These are phyloP conservation scores for Colletotrichum orchidophilum DNA, from an alignment of 2,329 filamentous ascomycete species.

Conservation along the genomic window DNA sequence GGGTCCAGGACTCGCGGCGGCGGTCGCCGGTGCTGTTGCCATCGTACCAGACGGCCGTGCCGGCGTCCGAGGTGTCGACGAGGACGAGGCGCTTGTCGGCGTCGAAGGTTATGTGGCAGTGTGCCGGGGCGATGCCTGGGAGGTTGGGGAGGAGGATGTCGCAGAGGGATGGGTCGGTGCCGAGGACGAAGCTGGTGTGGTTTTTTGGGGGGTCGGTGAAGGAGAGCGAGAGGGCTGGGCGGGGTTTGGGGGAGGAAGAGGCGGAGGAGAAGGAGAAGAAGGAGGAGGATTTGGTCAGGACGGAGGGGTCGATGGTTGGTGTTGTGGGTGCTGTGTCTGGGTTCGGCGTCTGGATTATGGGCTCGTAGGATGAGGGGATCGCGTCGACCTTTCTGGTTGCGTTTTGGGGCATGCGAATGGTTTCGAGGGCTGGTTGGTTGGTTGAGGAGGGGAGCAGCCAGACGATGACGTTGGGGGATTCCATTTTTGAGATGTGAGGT, in stretches of 20 bases:
- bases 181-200: conserved; percentile 49
- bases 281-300: conserved; percentile 5
- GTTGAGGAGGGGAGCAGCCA: conserved; percentile 33
- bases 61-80: conserved; percentile 47
- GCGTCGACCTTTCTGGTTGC: conserved; percentile 20
- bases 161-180: conserved; percentile 47
- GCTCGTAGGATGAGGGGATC: conserved; percentile 18
- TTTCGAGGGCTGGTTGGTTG: conserved; percentile 31
- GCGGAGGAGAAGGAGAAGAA: neutral
- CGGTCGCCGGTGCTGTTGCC: conserved; percentile 50
- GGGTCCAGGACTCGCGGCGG: conserved; percentile 47
- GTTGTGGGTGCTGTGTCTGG: conserved; percentile 1
- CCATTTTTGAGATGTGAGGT: conserved; percentile 7
- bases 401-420: conserved; percentile 29
- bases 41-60: conserved; percentile 54
- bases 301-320: conserved; percentile 26
- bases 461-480: conserved; percentile 32
- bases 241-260: neutral
- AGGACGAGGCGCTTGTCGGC: conserved; percentile 48
- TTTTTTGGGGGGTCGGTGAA: conserved; percentile 46
- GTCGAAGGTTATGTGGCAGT: conserved; percentile 52
- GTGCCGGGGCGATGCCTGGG: conserved; percentile 45
- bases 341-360: conserved; percentile 14
- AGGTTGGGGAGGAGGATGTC: conserved; percentile 49
- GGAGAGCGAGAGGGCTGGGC: conserved; percentile 46